Base-by-base conservation (phyloP, 371 early-diverging fungal species). In the Funneliformis caledonium region DNA sequence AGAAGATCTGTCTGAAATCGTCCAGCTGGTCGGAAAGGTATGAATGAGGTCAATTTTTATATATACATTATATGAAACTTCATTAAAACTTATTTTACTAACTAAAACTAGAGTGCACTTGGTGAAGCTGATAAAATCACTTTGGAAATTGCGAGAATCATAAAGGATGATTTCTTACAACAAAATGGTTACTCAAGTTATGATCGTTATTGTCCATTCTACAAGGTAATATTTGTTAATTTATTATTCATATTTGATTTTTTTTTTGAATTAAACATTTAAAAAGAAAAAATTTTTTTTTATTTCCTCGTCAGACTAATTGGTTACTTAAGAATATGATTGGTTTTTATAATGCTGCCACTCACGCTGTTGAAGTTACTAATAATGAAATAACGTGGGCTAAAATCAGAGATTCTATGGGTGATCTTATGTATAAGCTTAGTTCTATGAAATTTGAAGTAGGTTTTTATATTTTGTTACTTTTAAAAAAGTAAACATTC, bases 161-260 rank as follows among this genome's bases (percentile, higher is more conserved):
- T 99, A 85, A 99, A 99, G 93, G 99, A 99, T 85, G 99, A 99
- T 88, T 99, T 99, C 89, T 90, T 99, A 88, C 99, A 99, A 89
- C 99, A 99, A 87, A 99, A 99, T 88, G 99, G 99, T 60, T 99
- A 99, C 91, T 99, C 99, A 75, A 89, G 90, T 82, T 99, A 99
- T 85, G 99, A 99, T 87, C 96, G 97, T 75, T 99, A 95, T 93
- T 99, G 99, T 87, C 99, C 99, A 47, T 99, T 99, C 93, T 97
- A 95, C 92, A 93, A 93, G 72, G 80, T 79, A 67, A 64, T 19
- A 1, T 22, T 56, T 8, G 52, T 33, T 33, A 9, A 26, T 14
- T 73, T 10, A 65, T 31, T 12, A 31, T 26, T 19, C n/a, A 26
- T 14, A 16, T 22, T 62, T 37, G 5, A 11, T n/a, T 47, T 48